Base-by-base conservation (phyloP, 2,329 filamentous ascomycete species). In the Monilinia laxa region DNA sequence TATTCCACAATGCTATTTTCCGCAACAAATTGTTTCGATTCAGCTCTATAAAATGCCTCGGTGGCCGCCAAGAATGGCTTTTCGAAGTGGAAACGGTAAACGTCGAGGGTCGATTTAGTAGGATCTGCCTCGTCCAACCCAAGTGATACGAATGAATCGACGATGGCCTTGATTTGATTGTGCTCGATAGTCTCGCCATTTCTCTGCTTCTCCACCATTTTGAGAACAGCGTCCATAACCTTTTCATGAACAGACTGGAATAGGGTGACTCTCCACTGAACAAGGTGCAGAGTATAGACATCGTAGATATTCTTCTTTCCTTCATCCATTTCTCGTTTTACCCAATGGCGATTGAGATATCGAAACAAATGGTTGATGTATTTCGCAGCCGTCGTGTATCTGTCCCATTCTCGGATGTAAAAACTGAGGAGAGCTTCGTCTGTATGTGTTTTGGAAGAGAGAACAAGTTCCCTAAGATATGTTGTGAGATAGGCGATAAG, bases 1-100 rank as follows among this genome's bases (percentile, higher is more conserved):
- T 98, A 99, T 76, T 99, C 95, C 45, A 99, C 93, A 4, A 99
- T 93, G 70, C 91, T 96, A 77, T 99, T 99, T 78, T 98, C 94
- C 14, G 93, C 91, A 45, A 99, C 87, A 76, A 99, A 99, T 70
- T 93, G 90, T 74, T 92, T 92, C 25, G 95, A 98, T 78, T 99
- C 96, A 56, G 90, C 88, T 73, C 92, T 85, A 78, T 99, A 99
- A 80, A 97, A 99, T 40, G 84, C 81, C 73, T 86, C 87, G 12
- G 95, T 99, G 3, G 93, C 92, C 7, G 85, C 84, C 63, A 99
- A 84, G 84, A 97, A 99, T 0, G 96, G 95, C 74, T 86, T 87
- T 80, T 99, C 94, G 76, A 99, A 99, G 80, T 93, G 91, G 77
- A 85, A 89, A 73, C 93, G 87, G 81, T 99, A 99, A 31, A 97